Conservation (phyloP, 352 stramenopile genomes). For the Globisporangium radiosum region DNA sequence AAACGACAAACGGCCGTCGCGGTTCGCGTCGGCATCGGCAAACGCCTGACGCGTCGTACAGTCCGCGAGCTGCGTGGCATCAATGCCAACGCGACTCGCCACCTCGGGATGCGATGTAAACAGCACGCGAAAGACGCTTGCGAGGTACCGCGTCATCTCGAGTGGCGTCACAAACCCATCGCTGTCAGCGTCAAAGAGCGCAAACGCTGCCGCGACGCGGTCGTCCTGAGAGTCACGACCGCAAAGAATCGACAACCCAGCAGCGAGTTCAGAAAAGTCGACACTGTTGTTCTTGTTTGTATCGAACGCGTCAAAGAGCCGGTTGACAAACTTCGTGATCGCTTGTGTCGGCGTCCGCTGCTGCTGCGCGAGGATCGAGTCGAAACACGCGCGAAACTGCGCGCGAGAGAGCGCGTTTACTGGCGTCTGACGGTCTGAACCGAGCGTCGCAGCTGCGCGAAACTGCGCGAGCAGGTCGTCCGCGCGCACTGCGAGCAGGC, state of each 20-base stretch:
- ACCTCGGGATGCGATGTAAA: conserved; percentile 32
- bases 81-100: conserved; percentile 37
- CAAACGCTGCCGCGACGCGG: conserved; percentile 76
- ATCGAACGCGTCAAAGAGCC: conserved; percentile 78
- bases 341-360: conserved; percentile 39
- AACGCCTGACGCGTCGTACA: conserved; percentile 83
- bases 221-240: conserved; percentile 55
- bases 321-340: conserved; percentile 59
- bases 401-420: conserved; percentile 38
- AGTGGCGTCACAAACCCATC: conserved; percentile 79
- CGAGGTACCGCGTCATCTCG: conserved; percentile 81
- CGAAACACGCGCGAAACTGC: conserved; percentile 68
- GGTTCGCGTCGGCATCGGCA: conserved; percentile 80
- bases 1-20: conserved; percentile 64
- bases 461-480: conserved; percentile 62
- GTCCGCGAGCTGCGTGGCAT: conserved; percentile 46
- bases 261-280: conserved; percentile 75
- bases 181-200: conserved; percentile 73
- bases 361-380: conserved; percentile 51
- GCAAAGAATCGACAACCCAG: conserved; percentile 71
- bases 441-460: conserved; percentile 20
- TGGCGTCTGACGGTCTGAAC: background rate
- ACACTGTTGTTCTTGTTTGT: conserved; percentile 54
- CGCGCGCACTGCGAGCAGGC: conserved; percentile 37
- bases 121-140: conserved; percentile 66